Evolutionary conservation across 441 rosid genomes (phyloP).

Genomic region (Aleurites moluccanus): DNA sequence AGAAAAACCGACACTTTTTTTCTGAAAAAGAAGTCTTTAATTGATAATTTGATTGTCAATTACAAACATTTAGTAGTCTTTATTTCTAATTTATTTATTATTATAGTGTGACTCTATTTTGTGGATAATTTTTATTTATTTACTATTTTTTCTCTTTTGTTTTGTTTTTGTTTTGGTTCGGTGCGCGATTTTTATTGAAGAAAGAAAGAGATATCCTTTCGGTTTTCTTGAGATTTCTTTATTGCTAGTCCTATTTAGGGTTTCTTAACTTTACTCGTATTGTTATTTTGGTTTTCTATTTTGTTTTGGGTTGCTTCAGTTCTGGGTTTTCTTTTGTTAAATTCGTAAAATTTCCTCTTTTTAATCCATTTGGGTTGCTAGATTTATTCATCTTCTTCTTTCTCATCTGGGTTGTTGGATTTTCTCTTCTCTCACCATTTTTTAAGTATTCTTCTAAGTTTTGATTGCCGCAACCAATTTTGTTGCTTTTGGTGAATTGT

Average conservation of each 20-base stretch:
- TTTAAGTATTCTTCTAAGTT: constrained; percentile 22
- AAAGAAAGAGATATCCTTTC: constrained; percentile 37
- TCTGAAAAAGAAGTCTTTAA: constrained; percentile 22
- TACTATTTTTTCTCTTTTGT: constrained; percentile 16
- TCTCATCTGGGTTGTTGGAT: constrained; percentile 41
- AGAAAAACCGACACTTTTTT: constrained; percentile 36
- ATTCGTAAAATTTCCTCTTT: constrained; percentile 22
- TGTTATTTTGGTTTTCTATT: constrained; percentile 7
- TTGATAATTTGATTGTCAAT: constrained; percentile 32
- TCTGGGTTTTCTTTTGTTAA: constrained; percentile 20
- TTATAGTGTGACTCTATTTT: constrained; percentile 36
- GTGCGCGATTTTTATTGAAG: constrained; percentile 39
- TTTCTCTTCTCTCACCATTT: constrained; percentile 28
- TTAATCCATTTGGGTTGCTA: constrained; percentile 23
- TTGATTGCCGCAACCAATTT: constrained; percentile 16
- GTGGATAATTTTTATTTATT: constrained; percentile 28
- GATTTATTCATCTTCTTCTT: constrained; percentile 24
- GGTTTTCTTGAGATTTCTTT: constrained; percentile 40
- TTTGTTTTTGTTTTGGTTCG: constrained; percentile 24
- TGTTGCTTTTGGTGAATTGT: constrained; percentile 23
- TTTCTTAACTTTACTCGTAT: constrained; percentile 27
- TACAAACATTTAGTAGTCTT: constrained; percentile 16
- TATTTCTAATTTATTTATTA: constrained; percentile 30
- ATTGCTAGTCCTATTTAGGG: constrained; percentile 34
- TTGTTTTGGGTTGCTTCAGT: constrained; percentile 19